Evolutionary conservation across 192 early-diverging fungal genomes (phyloP), one percentile per base, ranked within the genome.

Genomic region (Coemansia sp.): DNA sequence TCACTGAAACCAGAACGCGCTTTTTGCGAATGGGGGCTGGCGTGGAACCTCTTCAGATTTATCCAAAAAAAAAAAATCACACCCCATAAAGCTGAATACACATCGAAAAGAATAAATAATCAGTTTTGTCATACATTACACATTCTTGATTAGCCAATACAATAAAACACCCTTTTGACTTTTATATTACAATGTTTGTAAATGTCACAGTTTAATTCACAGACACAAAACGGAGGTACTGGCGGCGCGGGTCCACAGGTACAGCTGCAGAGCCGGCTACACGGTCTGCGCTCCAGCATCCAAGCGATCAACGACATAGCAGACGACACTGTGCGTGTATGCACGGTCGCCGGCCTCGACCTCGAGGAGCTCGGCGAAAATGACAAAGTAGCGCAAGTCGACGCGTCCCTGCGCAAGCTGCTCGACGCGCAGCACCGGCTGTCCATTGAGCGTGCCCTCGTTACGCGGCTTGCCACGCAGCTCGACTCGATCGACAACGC

Each of bases 371-470:
- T 62, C 8, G 58, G 45, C 23, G 66, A 75, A 19, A 48, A 25
- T 28, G 33, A 32, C 24, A 48, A 40, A 8, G 57, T 65, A 8
- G 18, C 9, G 12, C 47, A 59, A 24, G 24, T 75, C 1, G 72
- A 75, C 44, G 6, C 25, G 22, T 45, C 66, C 2, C 35, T 75
- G 35, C 72, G 72, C 23, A 24, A 47, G 8, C 66, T 75, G 24
- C 35, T 75, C 28, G 66, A 69, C 51, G 51, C 62, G 2, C 65
- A 75, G 23, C 56, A 69, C 44, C 50, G 29, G 8, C 43, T 75
- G n/a, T 62, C 55, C 9, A 21, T 75, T 0, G 72, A 75, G 30
- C 22, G 50, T 1, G 16, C 10, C 1, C 49, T 75, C 9, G 16
- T 75, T 22, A 31, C 66, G 8, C 48, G 29, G 7, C 38, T 60